A percentile compares a stretch with the other conserved stretches of the same genome.
phyloP scores from a whole-genome alignment of 2,329 filamentous ascomycete species.

The Cladophialophora immunda region DNA sequence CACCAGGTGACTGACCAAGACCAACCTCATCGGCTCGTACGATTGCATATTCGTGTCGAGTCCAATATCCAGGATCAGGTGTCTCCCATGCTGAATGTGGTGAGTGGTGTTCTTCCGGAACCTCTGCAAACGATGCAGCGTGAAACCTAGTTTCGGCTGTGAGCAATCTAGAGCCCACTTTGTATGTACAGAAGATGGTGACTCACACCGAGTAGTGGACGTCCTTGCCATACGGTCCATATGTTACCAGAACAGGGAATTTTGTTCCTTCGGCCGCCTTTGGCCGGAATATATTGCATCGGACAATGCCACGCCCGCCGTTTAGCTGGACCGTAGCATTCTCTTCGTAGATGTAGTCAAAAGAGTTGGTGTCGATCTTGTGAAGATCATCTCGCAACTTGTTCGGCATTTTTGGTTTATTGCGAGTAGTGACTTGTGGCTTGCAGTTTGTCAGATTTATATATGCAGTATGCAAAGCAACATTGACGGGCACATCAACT shows the following conservation, averaged over 20 bases:
- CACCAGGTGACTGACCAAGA: constrained; percentile 60
- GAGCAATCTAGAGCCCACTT: neutral
- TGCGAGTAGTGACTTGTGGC: too few relatives aligned
- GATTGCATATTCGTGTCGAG: constrained; percentile 62
- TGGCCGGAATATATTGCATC: constrained; percentile 62
- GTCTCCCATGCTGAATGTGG: constrained; percentile 68
- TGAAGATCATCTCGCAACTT: constrained; percentile 30
- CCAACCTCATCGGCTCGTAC: constrained; percentile 66
- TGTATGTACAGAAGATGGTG: neutral
- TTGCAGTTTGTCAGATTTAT: too few relatives aligned
- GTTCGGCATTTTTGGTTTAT: too few relatives aligned
- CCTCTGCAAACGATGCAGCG: constrained; percentile 56
- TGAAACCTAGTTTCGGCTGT: constrained; percentile 50
- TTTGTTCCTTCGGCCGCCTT: constrained; percentile 55
- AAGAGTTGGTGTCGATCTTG: constrained; percentile 45
- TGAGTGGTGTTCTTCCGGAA: constrained; percentile 64
- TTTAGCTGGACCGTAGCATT: constrained; percentile 58
- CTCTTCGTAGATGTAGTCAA: constrained; percentile 60
- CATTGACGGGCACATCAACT: too few relatives aligned
- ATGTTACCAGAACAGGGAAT: constrained; percentile 71
- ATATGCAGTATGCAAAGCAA: too few relatives aligned
- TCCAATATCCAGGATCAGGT: constrained; percentile 67
- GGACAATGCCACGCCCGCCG: constrained; percentile 52
- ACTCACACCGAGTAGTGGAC: constrained; percentile 62
- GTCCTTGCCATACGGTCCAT: constrained; percentile 78